A percentile compares a stretch with the other conserved stretches of the same genome.
These are phyloP conservation scores for Corchorus capsularis DNA, from an alignment of 345 rosid species.

Conservation along the genomic window DNA sequence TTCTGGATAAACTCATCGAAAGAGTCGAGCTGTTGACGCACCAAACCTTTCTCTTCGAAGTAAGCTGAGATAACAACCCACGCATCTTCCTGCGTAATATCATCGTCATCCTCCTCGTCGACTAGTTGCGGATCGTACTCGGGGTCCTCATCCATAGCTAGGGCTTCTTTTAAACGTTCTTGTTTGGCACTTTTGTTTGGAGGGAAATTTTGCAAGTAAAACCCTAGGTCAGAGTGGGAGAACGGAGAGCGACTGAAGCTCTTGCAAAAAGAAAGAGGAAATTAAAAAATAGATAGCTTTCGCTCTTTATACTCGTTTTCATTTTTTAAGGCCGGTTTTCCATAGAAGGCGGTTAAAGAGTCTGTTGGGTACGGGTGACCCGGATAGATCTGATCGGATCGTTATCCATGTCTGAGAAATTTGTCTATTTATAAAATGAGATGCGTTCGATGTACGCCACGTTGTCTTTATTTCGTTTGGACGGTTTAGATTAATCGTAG, in stretches of 20 bases:
- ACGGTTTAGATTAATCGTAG: background rate
- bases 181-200: background rate
- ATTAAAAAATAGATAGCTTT: background rate
- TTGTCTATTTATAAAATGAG: background rate
- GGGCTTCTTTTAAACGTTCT: background rate
- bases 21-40: conserved; percentile 91
- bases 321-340: no score
- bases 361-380: background rate
- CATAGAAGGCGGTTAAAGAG: no score
- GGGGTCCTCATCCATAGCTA: conserved; percentile 61
- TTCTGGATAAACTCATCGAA: conserved; percentile 98
- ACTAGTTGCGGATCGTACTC: conserved; percentile 59
- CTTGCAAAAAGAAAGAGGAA: background rate
- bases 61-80: conserved; percentile 97
- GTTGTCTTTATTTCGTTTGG: background rate
- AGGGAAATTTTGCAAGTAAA: background rate
- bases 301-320: background rate
- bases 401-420: background rate
- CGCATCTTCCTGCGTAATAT: conserved; percentile 90
- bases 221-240: conserved; percentile 6
- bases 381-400: background rate
- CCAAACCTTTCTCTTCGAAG: conserved; percentile 94
- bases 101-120: conserved; percentile 72
- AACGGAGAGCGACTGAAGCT: background rate
- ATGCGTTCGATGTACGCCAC: background rate